phyloP scores from a whole-genome alignment of 2,329 filamentous ascomycete genomes.

The Lomentospora prolificans region DNA sequence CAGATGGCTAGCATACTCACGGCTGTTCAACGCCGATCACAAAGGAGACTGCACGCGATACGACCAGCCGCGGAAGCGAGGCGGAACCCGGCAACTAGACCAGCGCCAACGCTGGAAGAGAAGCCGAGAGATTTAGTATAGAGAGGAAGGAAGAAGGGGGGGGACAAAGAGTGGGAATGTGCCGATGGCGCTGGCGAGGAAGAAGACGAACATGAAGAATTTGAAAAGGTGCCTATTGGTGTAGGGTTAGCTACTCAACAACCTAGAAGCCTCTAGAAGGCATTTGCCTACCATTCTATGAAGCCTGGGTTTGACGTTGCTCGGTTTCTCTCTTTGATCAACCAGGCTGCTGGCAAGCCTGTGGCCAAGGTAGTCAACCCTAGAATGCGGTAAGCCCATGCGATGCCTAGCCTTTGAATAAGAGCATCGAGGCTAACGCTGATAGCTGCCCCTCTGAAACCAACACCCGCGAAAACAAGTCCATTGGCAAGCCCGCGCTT shows the following conservation, averaged over 20 bases:
- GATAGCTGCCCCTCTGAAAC: slow-evolving; percentile 44
- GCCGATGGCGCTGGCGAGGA: slow-evolving; percentile 42
- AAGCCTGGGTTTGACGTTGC: slow-evolving; percentile 27
- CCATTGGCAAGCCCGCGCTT: slow-evolving; percentile 47
- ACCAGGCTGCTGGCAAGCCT: slow-evolving; percentile 43
- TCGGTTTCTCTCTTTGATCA: slow-evolving; percentile 36
- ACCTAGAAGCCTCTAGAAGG: too few species aligned
- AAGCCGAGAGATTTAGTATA: slow-evolving; percentile 46
- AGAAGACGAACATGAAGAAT: slow-evolving; percentile 41
- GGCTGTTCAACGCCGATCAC: slow-evolving; percentile 45
- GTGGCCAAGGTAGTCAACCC: slow-evolving; percentile 42
- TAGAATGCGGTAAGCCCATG: slow-evolving; percentile 43
- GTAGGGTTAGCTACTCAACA: slow-evolving; percentile 9
- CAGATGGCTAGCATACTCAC: slow-evolving; percentile 51
- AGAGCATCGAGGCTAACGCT: slow-evolving; percentile 39
- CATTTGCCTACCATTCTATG: slow-evolving; percentile 36
- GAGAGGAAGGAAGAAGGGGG: slow-evolving; percentile 52
- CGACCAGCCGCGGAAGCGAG: slow-evolving; percentile 49
- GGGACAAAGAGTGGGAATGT: slow-evolving; percentile 53
- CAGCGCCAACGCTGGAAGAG: slow-evolving; percentile 41
- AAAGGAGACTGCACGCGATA: slow-evolving; percentile 41
- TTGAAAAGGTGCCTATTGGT: slow-evolving; percentile 37
- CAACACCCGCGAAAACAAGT: slow-evolving; percentile 42
- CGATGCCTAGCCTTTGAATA: slow-evolving; percentile 32
- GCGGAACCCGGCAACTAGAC: slow-evolving; percentile 51